Evolutionary conservation across 768 basidiomycete species (phyloP).

Genomic region (Filobasidium wieringae): DNA sequence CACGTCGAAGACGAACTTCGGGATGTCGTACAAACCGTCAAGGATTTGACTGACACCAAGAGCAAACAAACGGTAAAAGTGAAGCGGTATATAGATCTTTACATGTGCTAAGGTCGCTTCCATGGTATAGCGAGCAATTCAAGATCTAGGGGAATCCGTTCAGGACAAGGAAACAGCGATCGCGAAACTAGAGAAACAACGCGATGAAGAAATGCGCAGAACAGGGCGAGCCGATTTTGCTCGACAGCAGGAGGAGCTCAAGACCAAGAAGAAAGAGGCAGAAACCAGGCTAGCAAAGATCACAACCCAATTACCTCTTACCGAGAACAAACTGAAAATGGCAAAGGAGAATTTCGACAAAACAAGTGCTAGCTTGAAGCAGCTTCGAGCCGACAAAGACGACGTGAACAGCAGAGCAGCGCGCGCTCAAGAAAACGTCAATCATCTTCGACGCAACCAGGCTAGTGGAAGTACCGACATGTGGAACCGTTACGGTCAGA

Average conservation of each 20-base stretch:
- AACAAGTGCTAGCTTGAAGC: not conserved
- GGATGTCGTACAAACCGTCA: not conserved
- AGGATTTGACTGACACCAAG: not conserved
- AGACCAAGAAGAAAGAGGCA: not conserved
- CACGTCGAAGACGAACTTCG: not conserved
- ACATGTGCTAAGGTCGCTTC: too few species aligned
- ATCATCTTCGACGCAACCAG: constrained; percentile 9
- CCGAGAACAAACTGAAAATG: not conserved
- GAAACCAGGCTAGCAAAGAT: not conserved
- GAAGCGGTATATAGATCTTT: too few species aligned
- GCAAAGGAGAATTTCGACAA: not conserved
- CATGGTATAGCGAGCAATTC: not conserved
- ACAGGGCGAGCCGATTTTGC: constrained; percentile 2
- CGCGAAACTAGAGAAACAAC: not conserved
- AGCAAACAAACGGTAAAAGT: not conserved
- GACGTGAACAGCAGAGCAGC: constrained; percentile 31
- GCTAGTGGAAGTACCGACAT: constrained; percentile 31
- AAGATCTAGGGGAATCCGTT: not conserved
- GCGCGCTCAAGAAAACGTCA: constrained; percentile 33
- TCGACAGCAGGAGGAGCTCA: not conserved
- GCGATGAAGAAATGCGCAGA: not conserved
- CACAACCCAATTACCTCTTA: not conserved
- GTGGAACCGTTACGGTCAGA: constrained; percentile 30
- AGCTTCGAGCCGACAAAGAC: constrained; percentile 15
- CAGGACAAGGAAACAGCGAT: not conserved